These are phyloP conservation scores for Cryphonectria naterciae DNA, from an alignment of 2,329 filamentous ascomycete species.

Conservation along the genomic window DNA sequence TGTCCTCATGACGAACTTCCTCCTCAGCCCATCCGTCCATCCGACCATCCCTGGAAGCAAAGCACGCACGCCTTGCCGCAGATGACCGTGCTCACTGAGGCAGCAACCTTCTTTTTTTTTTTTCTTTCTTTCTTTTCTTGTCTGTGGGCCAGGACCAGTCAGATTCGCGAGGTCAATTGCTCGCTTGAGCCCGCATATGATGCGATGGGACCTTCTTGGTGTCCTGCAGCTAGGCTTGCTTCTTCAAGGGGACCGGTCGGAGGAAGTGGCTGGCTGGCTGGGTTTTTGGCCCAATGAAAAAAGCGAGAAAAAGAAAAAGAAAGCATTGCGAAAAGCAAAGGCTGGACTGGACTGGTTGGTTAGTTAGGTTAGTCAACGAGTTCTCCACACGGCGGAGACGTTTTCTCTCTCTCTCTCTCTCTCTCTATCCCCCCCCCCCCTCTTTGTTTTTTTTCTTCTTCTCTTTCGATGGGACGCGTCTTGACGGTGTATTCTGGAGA, in stretches of 20 bases:
- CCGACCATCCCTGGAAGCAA: neutral
- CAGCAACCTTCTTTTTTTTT: neutral
- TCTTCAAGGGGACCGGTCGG: neutral
- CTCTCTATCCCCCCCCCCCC: neutral
- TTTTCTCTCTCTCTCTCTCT: neutral
- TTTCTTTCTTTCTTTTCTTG: neutral
- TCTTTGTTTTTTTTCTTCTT: too few species aligned
- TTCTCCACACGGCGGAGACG: neutral
- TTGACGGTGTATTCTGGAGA: neutral
- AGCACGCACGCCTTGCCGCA: neutral
- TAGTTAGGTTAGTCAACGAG: neutral
- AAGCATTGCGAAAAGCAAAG: neutral
- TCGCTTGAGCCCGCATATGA: neutral
- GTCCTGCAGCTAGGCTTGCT: neutral
- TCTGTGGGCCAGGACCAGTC: neutral
- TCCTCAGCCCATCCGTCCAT: neutral
- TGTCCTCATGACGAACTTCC: neutral
- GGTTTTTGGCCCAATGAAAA: neutral
- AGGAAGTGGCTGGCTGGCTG: neutral
- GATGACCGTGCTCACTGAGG: neutral
- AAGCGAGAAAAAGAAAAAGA: neutral
- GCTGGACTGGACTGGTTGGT: neutral
- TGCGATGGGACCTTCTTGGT: neutral
- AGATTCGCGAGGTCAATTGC: neutral
- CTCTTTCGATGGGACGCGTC: neutral